These are phyloP conservation scores for Chenopodium album DNA, from an alignment of 148 eudicot species.

Conservation along the genomic window DNA sequence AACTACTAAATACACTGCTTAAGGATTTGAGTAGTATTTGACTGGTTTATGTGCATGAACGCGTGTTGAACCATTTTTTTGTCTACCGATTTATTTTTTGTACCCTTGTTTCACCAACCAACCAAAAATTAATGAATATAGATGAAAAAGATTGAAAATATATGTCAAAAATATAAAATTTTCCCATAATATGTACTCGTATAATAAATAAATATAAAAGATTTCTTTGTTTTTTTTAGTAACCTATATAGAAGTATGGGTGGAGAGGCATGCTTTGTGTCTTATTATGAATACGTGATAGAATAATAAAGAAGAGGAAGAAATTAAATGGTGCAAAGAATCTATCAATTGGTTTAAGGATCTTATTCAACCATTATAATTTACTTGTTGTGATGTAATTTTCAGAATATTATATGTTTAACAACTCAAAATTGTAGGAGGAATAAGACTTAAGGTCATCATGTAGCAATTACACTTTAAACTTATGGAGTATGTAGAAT, in stretches of 20 bases:
- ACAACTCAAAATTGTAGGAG: background rate
- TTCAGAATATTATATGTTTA: conserved; percentile 16
- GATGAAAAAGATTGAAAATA: background rate
- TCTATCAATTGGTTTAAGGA: conserved; percentile 24
- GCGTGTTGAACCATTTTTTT: conserved; percentile 17
- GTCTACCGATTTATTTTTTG: background rate
- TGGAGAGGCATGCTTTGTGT: background rate
- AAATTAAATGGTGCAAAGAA: conserved; percentile 23
- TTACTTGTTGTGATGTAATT: conserved; percentile 29
- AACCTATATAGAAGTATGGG: background rate
- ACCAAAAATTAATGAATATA: conserved; percentile 11
- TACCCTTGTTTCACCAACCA: conserved; percentile 27
- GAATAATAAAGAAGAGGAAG: conserved; percentile 1
- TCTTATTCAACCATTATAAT: conserved; percentile 22
- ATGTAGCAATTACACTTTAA: too few relatives aligned
- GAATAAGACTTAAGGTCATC: background rate
- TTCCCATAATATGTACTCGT: too few relatives aligned
- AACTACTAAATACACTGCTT: conserved; percentile 27
- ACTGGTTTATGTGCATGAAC: conserved; percentile 24
- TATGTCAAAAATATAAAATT: background rate
- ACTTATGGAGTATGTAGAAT: too few relatives aligned
- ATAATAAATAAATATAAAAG: background rate
- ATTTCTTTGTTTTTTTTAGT: background rate
- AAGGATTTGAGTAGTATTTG: conserved; percentile 16
- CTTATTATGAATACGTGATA: background rate